Evolutionary conservation across 352 stramenopile species (phyloP).

Genomic region (Phytophthora chlamydospora): DNA sequence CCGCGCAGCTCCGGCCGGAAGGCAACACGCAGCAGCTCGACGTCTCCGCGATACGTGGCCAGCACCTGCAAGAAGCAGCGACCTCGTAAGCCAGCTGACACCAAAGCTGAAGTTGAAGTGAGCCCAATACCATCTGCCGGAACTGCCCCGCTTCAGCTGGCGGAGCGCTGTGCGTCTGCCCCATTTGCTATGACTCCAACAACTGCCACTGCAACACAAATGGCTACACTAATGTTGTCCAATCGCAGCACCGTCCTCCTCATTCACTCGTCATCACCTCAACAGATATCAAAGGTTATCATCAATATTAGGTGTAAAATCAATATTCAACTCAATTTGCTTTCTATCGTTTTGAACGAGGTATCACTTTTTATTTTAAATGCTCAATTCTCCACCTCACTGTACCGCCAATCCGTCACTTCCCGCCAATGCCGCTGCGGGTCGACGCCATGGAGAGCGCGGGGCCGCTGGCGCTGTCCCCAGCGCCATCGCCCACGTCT

Average conservation of each 20-base stretch:
- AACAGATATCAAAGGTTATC: too few relatives aligned
- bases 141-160: slow-evolving; percentile 60
- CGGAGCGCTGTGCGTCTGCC: slow-evolving; percentile 65
- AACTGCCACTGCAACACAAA: not conserved
- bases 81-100: not conserved
- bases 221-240: not conserved
- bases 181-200: slow-evolving; percentile 31
- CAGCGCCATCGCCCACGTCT: slow-evolving; percentile 27
- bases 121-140: slow-evolving; percentile 49
- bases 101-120: not conserved
- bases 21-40: slow-evolving; percentile 43
- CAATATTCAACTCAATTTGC: too few relatives aligned
- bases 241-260: too few relatives aligned
- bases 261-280: too few relatives aligned
- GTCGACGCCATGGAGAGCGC: slow-evolving; percentile 8
- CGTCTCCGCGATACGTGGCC: slow-evolving; percentile 57
- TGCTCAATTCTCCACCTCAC: not conserved
- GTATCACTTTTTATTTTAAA: too few relatives aligned
- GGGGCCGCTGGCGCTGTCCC: slow-evolving; percentile 24
- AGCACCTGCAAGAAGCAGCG: slow-evolving; percentile 39
- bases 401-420: not conserved
- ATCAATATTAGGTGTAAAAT: too few relatives aligned
- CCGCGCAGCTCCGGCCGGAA: slow-evolving; percentile 54
- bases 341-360: too few relatives aligned
- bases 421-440: slow-evolving; percentile 4